Conservation (phyloP, 2,329 filamentous ascomycete species). For the Rutstroemia sp. region DNA sequence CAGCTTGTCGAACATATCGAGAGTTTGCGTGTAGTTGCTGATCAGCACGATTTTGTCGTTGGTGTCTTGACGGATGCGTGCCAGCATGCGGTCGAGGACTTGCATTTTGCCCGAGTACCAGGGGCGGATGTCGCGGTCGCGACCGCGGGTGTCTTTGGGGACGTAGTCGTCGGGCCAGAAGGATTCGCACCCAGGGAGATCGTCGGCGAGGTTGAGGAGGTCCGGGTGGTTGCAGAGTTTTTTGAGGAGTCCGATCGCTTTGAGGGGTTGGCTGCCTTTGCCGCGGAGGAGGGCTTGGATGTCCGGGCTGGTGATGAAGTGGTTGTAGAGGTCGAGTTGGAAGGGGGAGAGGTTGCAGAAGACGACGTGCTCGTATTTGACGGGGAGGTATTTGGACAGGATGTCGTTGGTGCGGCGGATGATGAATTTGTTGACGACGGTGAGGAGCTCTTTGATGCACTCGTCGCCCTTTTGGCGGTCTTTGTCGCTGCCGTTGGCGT, state of each 20-base stretch:
- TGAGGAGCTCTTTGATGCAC: conserved; percentile 71
- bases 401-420: conserved; percentile 98
- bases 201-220: conserved; percentile 71
- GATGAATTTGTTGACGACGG: conserved; percentile 94
- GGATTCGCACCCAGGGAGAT: conserved; percentile 79
- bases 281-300: conserved; percentile 87
- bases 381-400: conserved; percentile 89
- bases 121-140: conserved; percentile 85
- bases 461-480: conserved; percentile 80
- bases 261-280: conserved; percentile 91
- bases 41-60: conserved; percentile 99
- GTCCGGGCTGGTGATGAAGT: conserved; percentile 92
- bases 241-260: conserved; percentile 93
- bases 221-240: conserved; percentile 99
- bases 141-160: conserved; percentile 76
- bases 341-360: conserved; percentile 94
- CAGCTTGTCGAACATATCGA: conserved; percentile 88
- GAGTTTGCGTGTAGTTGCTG: conserved; percentile 94
- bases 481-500: conserved; percentile 78
- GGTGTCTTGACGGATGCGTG: conserved; percentile 88
- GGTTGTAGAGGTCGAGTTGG: conserved; percentile 88
- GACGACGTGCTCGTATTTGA: conserved; percentile 99
- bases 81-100: conserved; percentile 95
- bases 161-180: conserved; percentile 82
- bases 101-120: conserved; percentile 99